Percentiles rank a stretch among this genome's conserved stretches.
Evolutionary conservation across 2,329 filamentous ascomycete species (phyloP).

Genomic region (Cytospora schulzeri): DNA sequence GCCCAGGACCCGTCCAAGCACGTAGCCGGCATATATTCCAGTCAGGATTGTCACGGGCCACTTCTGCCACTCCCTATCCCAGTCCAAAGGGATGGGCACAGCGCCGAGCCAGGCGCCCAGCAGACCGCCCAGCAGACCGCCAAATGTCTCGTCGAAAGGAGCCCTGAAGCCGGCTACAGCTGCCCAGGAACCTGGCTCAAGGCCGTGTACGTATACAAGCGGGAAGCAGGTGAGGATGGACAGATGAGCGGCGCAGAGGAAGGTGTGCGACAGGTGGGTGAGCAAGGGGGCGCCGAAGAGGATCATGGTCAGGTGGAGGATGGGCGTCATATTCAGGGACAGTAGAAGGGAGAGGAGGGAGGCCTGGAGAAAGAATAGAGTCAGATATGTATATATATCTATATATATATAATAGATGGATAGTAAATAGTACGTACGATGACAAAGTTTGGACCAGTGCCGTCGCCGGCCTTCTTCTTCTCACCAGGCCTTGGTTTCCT

Average conservation of each 20-base stretch:
- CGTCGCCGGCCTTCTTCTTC: constrained; percentile 45
- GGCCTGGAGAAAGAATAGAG: constrained; percentile 38
- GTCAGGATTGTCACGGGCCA: constrained; percentile 92
- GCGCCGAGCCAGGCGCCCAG: constrained; percentile 91
- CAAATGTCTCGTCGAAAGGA: constrained; percentile 83
- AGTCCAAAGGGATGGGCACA: constrained; percentile 92
- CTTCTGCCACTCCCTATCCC: constrained; percentile 99
- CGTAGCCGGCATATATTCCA: constrained; percentile 79
- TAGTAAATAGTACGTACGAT: constrained; percentile 44
- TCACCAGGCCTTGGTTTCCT: constrained; percentile 57
- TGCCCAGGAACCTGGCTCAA: constrained; percentile 72
- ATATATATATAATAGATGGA: no score
- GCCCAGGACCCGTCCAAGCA: constrained; percentile 67
- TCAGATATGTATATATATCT: constrained; percentile 1
- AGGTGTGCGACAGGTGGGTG: constrained; percentile 75
- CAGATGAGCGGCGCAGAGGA: constrained; percentile 80
- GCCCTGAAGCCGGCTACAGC: constrained; percentile 65
- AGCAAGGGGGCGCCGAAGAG: constrained; percentile 92
- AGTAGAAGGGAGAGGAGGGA: constrained; percentile 54
- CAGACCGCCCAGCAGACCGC: constrained; percentile 74
- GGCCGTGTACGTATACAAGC: constrained; percentile 82
- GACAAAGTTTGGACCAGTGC: constrained; percentile 46
- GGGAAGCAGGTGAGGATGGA: constrained; percentile 77
- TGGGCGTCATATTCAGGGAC: constrained; percentile 71
- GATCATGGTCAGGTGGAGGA: constrained; percentile 65